Base-by-base conservation (phyloP, 2,329 filamentous ascomycete species). In the Trichoderma endophyticum region DNA sequence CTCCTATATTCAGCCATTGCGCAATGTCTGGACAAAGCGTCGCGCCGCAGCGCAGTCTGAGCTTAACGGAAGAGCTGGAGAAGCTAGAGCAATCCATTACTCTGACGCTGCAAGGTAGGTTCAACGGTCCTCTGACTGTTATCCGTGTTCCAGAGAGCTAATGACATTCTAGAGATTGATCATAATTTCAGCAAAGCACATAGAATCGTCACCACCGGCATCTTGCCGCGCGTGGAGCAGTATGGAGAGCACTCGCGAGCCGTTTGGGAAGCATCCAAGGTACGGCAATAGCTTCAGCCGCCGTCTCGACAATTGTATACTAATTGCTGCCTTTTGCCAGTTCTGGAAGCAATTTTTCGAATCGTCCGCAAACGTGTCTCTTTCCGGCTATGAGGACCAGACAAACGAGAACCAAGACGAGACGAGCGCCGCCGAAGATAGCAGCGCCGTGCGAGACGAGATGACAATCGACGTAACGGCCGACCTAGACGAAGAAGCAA, bases 321-420 rank as follows among this genome's bases (percentile, higher is more conserved):
- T 69, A 14, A 61, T 9, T 15, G 51, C 15, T 26, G 39, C 3
- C 30, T 56, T 26, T 54, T 30, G 70, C 14, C 78, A 97, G 93
- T 99, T 99, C 83, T 99, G 96, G 96, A 99, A 99, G 83, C 95
- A 98, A 85, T 99, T 99, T 85, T 99, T 99, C 82, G 96, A 99
- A 83, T 94, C 96, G 43, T 97, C 95, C 62, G 96, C 96, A 80
- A 98, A 99, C 78, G 95, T 99, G 30, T 97, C 95, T 12, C 88
- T 99, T 12, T 97, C 94, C 0, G 94, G 95, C 32, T 98, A 99
- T 81, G 95, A 97, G 79, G 95, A 97, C 79, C 86, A 90, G 26
- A 89, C 89, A 15, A 90, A 92, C 70, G 57, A 54, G n/a, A 36
- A 70, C 21, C 36, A 88, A 67, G 90, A 92, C n/a, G 89, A 88